Conservation (phyloP, 1,284 basidiomycete species). For the Cystobasidium slooffiae region DNA sequence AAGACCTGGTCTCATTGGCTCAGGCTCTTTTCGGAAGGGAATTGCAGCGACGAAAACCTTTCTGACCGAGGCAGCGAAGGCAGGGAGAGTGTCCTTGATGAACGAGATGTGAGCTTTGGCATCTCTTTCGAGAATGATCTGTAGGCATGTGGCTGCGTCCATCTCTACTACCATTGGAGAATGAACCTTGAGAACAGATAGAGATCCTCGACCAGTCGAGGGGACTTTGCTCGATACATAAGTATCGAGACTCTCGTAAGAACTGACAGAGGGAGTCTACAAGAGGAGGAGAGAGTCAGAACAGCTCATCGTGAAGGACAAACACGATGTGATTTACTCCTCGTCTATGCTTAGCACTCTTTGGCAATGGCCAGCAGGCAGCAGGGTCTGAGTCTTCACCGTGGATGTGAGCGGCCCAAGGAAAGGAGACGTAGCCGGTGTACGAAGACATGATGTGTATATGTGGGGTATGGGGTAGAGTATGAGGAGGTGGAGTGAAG, state of each 20-base stretch:
- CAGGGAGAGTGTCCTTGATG: slow-evolving; percentile 11
- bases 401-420: slow-evolving; percentile 13
- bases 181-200: slow-evolving; percentile 1
- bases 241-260: slow-evolving; percentile 1
- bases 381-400: not conserved
- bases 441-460: not conserved
- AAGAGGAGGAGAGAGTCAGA: not conserved
- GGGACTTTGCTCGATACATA: slow-evolving; percentile 10
- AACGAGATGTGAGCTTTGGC: slow-evolving; percentile 8
- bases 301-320: not conserved
- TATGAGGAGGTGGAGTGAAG: not conserved
- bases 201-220: not conserved
- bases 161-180: not conserved
- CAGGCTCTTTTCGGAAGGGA: slow-evolving; percentile 1
- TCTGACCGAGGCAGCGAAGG: slow-evolving; percentile 4
- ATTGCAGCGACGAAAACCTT: not conserved
- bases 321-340: not conserved
- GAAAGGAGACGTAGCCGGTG: slow-evolving; percentile 10
- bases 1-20: not conserved
- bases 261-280: slow-evolving; percentile 13
- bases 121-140: too few species aligned
- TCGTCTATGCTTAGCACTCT: slow-evolving; percentile 2
- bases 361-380: slow-evolving; percentile 6
- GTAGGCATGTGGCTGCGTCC: not conserved
- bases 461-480: not conserved